phyloP scores from a whole-genome alignment of 768 basidiomycete species.

The Psilocybe subaeruginosa region DNA sequence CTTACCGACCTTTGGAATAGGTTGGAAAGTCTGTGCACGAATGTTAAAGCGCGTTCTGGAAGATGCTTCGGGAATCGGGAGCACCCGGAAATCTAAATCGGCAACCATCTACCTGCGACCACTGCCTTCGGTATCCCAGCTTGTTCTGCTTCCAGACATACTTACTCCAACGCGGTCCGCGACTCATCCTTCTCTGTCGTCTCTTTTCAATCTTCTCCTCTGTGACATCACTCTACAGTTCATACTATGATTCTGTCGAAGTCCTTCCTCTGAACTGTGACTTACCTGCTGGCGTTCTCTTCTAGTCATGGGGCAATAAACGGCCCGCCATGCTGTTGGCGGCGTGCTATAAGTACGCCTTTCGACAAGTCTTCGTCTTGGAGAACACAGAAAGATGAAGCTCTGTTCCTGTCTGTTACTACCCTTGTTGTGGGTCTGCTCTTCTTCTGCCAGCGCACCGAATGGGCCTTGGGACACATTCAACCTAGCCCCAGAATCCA shows the following conservation, averaged over 20 bases:
- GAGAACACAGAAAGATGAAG: background rate
- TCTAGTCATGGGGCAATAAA: background rate
- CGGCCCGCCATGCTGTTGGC: background rate
- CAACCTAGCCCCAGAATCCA: conserved; percentile 51
- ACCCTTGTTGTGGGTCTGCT: background rate
- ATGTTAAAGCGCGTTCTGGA: background rate
- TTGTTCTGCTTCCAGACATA: too few species aligned
- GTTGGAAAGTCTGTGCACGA: too few species aligned
- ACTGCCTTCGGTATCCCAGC: too few species aligned
- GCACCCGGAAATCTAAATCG: background rate
- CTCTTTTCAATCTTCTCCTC: background rate
- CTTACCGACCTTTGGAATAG: too few species aligned
- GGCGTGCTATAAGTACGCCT: background rate
- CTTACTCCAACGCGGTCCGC: background rate
- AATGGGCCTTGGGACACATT: conserved; percentile 55
- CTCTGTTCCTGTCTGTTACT: background rate
- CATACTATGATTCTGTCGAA: background rate
- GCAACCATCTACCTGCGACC: too few species aligned
- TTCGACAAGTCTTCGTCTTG: background rate
- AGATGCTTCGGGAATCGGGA: background rate
- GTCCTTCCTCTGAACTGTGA: background rate
- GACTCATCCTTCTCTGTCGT: background rate
- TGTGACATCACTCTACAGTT: background rate
- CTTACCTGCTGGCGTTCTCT: background rate
- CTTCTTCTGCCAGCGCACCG: conserved; percentile 35